These are phyloP conservation scores for Xanthoceras sorbifolium DNA, from an alignment of 345 rosid genomes.

Conservation along the genomic window DNA sequence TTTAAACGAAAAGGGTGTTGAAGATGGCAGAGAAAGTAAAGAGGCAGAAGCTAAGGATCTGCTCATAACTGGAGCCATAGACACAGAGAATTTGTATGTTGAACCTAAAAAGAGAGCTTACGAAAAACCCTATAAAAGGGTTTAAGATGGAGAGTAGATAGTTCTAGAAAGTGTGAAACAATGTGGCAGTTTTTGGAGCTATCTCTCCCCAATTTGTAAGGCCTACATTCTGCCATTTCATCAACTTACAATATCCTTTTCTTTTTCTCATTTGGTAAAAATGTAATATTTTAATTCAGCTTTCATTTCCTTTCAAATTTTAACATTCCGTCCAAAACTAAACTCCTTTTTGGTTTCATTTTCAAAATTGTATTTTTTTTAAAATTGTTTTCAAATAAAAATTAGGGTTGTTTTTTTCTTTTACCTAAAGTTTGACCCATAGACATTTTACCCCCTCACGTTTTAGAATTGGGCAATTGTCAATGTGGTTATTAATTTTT, in stretches of 20 bases:
- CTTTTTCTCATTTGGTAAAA: background rate
- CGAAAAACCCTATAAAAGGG: slow-evolving; percentile 52
- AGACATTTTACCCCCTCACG: no score
- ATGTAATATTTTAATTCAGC: no score
- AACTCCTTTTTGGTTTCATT: no score
- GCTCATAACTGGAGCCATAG: slow-evolving; percentile 75
- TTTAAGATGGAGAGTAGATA: slow-evolving; percentile 40
- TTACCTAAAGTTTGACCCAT: no score
- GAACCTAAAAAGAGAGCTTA: background rate
- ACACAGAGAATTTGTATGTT: background rate
- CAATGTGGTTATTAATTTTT: no score
- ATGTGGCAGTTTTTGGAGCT: slow-evolving; percentile 11
- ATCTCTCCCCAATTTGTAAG: slow-evolving; percentile 31
- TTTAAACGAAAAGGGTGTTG: slow-evolving; percentile 43
- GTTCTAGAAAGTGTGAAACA: slow-evolving; percentile 42
- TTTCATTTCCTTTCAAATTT: no score
- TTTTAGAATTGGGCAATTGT: no score
- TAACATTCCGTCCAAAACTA: no score
- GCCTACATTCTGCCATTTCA: slow-evolving; percentile 59
- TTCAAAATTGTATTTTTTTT: no score
- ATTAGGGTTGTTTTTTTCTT: no score
- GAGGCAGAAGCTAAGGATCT: slow-evolving; percentile 54
- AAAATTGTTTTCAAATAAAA: no score
- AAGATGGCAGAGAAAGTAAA: slow-evolving; percentile 49
- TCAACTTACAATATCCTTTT: slow-evolving; percentile 35